Conservation (phyloP, 257 asterid species). For the Lavandula angustifolia region DNA sequence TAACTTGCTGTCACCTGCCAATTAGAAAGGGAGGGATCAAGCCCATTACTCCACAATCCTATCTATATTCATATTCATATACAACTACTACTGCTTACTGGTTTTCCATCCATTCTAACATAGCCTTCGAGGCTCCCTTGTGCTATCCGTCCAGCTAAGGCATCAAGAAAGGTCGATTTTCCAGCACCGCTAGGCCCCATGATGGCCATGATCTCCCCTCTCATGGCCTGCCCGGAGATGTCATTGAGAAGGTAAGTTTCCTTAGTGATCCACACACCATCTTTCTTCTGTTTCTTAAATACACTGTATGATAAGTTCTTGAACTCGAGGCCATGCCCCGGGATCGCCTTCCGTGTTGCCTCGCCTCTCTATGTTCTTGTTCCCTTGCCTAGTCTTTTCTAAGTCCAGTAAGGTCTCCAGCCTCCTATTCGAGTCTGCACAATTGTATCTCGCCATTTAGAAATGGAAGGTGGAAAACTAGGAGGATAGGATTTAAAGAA, state of each 20-base stretch:
- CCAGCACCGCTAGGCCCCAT: slow-evolving; percentile 97
- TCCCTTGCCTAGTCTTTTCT: slow-evolving; percentile 45
- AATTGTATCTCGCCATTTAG: slow-evolving; percentile 46
- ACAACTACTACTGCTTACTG: slow-evolving; percentile 41
- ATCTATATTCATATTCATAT: no score
- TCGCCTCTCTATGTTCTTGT: slow-evolving; percentile 41
- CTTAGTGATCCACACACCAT: slow-evolving; percentile 68
- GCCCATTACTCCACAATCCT: not conserved
- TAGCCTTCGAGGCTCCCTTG: slow-evolving; percentile 87
- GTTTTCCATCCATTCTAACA: slow-evolving; percentile 80
- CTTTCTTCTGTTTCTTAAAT: slow-evolving; percentile 65
- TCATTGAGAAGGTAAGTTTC: slow-evolving; percentile 75
- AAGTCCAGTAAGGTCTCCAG: slow-evolving; percentile 60
- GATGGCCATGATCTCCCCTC: slow-evolving; percentile 82
- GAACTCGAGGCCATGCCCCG: slow-evolving; percentile 84
- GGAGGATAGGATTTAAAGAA: slow-evolving; percentile 31
- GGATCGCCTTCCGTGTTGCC: slow-evolving; percentile 49
- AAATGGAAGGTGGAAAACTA: slow-evolving; percentile 27
- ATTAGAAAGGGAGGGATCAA: not conserved
- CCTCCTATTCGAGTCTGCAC: slow-evolving; percentile 44
- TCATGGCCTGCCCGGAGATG: slow-evolving; percentile 77
- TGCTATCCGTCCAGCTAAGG: slow-evolving; percentile 83
- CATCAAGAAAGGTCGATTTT: slow-evolving; percentile 84
- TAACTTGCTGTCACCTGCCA: slow-evolving; percentile 85
- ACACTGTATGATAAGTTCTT: slow-evolving; percentile 68